Conservation (phyloP, 805 yeast species). For the Spathaspora passalidarum region DNA sequence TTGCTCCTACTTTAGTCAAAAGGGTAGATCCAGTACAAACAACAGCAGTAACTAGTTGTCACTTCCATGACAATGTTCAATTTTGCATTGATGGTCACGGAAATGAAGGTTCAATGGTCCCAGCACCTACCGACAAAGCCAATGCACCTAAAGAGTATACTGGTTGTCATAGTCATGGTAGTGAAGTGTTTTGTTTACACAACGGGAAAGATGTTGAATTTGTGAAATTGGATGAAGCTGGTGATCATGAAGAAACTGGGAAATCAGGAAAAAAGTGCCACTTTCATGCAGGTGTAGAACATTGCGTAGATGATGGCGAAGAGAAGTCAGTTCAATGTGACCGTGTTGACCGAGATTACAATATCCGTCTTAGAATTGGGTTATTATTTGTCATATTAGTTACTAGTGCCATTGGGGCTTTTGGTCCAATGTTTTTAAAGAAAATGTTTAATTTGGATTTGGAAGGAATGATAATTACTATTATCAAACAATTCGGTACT, state of each 20-base stretch:
- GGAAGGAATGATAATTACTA: slow-evolving; percentile 12
- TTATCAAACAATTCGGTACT: slow-evolving; percentile 26
- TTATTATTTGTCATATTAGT: slow-evolving; percentile 32
- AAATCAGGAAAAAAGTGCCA: slow-evolving; percentile 18
- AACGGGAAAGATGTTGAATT: slow-evolving; percentile 17
- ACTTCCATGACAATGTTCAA: slow-evolving; percentile 17
- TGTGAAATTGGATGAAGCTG: slow-evolving; percentile 6
- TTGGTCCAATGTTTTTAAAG: slow-evolving; percentile 27
- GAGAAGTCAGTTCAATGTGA: slow-evolving; percentile 15
- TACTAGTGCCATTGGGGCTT: slow-evolving; percentile 31
- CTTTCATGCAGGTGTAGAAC: slow-evolving; percentile 33
- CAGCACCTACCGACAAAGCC: slow-evolving; percentile 15
- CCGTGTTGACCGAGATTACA: slow-evolving; percentile 23
- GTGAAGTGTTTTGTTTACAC: slow-evolving; percentile 16
- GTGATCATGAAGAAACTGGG: slow-evolving; percentile 1
- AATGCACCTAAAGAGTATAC: slow-evolving; percentile 14
- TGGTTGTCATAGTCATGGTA: slow-evolving; percentile 19
- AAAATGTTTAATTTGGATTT: slow-evolving; percentile 14
- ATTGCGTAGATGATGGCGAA: slow-evolving; percentile 17
- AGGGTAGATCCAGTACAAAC: neutral
- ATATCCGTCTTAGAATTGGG: slow-evolving; percentile 27
- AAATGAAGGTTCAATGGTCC: slow-evolving; percentile 18
- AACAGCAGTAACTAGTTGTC: slow-evolving; percentile 16
- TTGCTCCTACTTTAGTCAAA: neutral
- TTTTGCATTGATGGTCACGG: slow-evolving; percentile 20